Base-by-base conservation (phyloP, 257 asterid species). In the Jacaranda copaia region DNA sequence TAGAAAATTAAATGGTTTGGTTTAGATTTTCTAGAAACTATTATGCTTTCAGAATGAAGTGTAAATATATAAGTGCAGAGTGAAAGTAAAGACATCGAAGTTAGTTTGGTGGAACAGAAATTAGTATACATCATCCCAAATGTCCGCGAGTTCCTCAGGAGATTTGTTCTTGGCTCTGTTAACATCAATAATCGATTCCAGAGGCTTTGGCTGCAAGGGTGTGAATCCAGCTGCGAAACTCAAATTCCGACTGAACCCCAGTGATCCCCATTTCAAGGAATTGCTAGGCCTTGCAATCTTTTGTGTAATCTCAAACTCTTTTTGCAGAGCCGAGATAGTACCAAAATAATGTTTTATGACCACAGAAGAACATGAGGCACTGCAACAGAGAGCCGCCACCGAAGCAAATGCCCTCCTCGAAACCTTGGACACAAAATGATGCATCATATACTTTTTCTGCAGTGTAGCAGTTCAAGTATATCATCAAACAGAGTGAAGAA, bases 121-220 rank as follows among this genome's bases (percentile, higher is more conserved):
- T 49, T 10, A 69, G 18, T 38, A 48, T 80, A 91, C 99, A 84
- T 96, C 99, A 82, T 93, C 92, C 98, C 98, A 93, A 74, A 96
- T 85, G 38, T 86, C 96, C 53, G 93, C 89, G 45, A 96, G 91
- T 79, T 90, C 92, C 69, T 96, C 91, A 16, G 96, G 83, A 48
- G 90, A 84, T 84, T 91, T 93, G 75, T 66, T 63, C 82, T 90
- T 89, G 32, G 94, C 98, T 84, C 97, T 88, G 67, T 85, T 85
- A n/a, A 93, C 60, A 79, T 91, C 97, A 46, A 93, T 73, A 73
- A 96, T 96, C 19, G 94, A 85, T 64, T 84, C 90, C 89, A 96
- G 75, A 15, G 93, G 90, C 83, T 93, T 91, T 43, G 49, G 83
- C 83, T 88, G 85, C 90, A 96, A 77, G 1, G 97, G 96, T n/a